Evolutionary conservation across 1,284 basidiomycete species (phyloP).

Genomic region (Apiotrichum sp.): DNA sequence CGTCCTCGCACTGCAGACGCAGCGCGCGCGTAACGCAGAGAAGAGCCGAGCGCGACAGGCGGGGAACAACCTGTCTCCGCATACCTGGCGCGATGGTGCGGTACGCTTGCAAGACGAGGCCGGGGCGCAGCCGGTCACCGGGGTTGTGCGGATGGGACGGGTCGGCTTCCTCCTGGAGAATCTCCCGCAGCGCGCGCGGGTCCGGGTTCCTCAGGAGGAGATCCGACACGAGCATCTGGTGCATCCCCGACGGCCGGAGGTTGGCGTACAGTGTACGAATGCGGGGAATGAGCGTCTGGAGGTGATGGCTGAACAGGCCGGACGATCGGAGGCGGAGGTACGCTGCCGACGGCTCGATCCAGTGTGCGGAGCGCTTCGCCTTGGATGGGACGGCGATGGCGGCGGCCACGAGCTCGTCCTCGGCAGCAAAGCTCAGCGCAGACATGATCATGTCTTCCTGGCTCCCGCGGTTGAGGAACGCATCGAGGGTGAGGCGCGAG

Average conservation of each 20-base stretch:
- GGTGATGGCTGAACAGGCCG: constrained; percentile 24
- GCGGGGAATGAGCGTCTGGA: constrained; percentile 17
- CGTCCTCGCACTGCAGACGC: background rate
- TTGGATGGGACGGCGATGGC: background rate
- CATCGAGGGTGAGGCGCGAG: constrained; percentile 26
- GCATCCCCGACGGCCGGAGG: constrained; percentile 20
- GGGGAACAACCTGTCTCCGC: constrained; percentile 1
- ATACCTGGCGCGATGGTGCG: constrained; percentile 5
- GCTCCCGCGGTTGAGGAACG: constrained; percentile 5
- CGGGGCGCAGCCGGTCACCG: constrained; percentile 1
- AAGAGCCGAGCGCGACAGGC: constrained; percentile 4
- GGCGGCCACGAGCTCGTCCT: constrained; percentile 28
- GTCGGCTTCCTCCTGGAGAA: constrained; percentile 22
- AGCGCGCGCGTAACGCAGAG: constrained; percentile 8
- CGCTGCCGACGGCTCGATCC: constrained; percentile 26
- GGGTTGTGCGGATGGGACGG: constrained; percentile 1
- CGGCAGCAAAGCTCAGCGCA: constrained; percentile 18
- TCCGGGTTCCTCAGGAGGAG: constrained; percentile 28
- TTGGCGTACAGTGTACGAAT: constrained; percentile 18
- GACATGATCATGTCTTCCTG: constrained; percentile 1
- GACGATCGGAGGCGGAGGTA: constrained; percentile 24
- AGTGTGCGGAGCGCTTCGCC: background rate
- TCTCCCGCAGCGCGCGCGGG: constrained; percentile 16
- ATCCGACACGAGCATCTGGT: constrained; percentile 30
- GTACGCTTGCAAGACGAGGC: constrained; percentile 15